Conservation (phyloP, 352 stramenopile genomes). For the Phytopythium sindhum region DNA sequence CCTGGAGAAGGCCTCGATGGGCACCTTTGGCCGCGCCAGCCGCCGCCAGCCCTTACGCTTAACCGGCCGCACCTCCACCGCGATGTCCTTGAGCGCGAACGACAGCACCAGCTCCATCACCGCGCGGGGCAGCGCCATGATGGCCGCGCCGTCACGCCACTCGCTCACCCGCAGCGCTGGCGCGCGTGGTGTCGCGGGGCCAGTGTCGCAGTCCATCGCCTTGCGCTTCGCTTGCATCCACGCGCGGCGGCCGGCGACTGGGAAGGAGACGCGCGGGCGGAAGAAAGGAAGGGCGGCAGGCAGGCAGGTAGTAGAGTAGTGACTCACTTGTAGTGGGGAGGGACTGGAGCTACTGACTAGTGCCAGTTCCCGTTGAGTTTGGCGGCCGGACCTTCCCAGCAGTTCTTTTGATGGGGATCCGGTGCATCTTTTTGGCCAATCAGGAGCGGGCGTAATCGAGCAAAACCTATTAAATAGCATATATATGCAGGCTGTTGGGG, state of each 20-base stretch:
- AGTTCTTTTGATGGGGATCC: not conserved
- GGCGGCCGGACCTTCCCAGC: too few species aligned
- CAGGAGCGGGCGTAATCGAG: not conserved
- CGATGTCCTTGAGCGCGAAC: slow-evolving; percentile 50
- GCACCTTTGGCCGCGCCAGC: slow-evolving; percentile 31
- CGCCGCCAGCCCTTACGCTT: slow-evolving; percentile 41
- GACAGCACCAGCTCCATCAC: slow-evolving; percentile 54
- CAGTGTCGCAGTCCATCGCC: not conserved
- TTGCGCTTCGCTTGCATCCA: slow-evolving; percentile 1
- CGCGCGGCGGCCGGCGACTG: not conserved
- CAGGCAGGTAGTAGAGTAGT: not conserved
- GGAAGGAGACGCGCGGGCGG: not conserved
- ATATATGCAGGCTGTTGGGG: not conserved
- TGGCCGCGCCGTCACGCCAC: not conserved
- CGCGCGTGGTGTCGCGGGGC: not conserved
- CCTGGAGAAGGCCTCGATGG: slow-evolving; percentile 29
- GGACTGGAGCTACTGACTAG: not conserved
- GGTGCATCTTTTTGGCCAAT: not conserved
- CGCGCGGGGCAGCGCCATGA: slow-evolving; percentile 30
- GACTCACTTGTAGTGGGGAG: not conserved
- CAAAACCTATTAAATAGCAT: slow-evolving; percentile 1
- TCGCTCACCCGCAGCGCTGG: not conserved
- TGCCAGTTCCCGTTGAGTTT: not conserved
- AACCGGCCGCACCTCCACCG: slow-evolving; percentile 42
- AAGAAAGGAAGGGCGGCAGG: not conserved